Conservation (phyloP, 2,329 filamentous ascomycete species). For the Pezicula radicicola region DNA sequence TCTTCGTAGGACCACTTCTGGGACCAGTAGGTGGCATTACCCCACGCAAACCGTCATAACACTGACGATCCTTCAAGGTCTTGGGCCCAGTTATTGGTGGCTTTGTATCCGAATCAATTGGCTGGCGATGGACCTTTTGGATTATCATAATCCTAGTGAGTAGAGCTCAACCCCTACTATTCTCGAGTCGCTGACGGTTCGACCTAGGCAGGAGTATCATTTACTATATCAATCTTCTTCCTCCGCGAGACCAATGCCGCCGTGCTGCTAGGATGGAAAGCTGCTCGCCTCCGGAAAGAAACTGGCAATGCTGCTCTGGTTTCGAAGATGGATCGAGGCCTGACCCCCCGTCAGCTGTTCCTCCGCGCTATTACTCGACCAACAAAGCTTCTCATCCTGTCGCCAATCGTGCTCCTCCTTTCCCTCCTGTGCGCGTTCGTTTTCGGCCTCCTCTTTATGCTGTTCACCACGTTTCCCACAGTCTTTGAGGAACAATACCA, state of each 20-base stretch:
- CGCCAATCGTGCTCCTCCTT: constrained; percentile 26
- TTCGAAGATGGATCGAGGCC: constrained; percentile 30
- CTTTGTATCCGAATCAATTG: constrained; percentile 30
- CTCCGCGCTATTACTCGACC: constrained; percentile 34
- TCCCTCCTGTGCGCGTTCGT: constrained; percentile 13
- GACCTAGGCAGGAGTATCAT: constrained; percentile 27
- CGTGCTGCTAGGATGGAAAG: constrained; percentile 41
- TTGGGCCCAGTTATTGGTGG: constrained; percentile 29
- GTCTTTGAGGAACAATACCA: constrained; percentile 30
- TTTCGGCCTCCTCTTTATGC: constrained; percentile 11
- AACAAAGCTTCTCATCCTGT: constrained; percentile 36
- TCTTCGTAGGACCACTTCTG: constrained; percentile 26
- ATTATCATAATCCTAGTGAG: constrained; percentile 29
- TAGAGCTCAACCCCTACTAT: constrained; percentile 8
- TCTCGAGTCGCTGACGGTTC: constrained; percentile 22
- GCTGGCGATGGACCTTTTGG: constrained; percentile 38
- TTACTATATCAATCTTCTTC: constrained; percentile 28
- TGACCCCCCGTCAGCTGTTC: constrained; percentile 29
- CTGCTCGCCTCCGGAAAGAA: constrained; percentile 39
- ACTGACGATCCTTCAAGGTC: constrained; percentile 2
- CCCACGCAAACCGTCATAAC: neutral
- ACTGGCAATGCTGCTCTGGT: constrained; percentile 49
- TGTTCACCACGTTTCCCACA: constrained; percentile 19
- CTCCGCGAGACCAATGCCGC: constrained; percentile 44
- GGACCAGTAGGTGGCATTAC: constrained; percentile 28